Conservation (phyloP, 78 protist species). For the Emiliania huxleyi region DNA sequence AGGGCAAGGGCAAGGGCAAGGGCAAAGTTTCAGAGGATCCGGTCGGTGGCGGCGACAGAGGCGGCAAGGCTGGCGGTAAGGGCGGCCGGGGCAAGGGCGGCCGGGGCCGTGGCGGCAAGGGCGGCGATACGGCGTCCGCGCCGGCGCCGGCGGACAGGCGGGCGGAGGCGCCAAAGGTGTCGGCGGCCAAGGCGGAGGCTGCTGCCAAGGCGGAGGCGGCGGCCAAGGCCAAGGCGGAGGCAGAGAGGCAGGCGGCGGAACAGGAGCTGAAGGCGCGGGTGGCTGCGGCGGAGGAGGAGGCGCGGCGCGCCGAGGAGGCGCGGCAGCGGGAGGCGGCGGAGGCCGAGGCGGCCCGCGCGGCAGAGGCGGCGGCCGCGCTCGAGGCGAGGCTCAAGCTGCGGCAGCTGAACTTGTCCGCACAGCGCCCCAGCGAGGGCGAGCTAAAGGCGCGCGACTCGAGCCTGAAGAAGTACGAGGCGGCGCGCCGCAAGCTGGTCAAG, state of each 20-base stretch:
- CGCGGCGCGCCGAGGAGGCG: background rate
- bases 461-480: background rate
- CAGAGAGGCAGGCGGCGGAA: background rate
- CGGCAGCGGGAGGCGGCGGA: background rate
- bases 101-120: no score
- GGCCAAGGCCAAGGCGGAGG: no score
- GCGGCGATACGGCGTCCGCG: no score
- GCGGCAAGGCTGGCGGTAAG: no score
- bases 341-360: background rate
- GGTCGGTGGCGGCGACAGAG: no score
- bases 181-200: no score
- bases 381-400: background rate
- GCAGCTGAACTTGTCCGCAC: background rate
- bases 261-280: background rate
- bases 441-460: background rate
- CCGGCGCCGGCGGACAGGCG: no score
- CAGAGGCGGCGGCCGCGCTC: background rate
- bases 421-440: background rate
- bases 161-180: no score
- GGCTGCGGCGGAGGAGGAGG: background rate
- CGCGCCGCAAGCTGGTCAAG: background rate
- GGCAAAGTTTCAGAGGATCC: no score
- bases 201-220: no score
- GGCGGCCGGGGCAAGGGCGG: no score
- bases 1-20: no score